Evolutionary conservation across 1,284 basidiomycete species (phyloP).

Genomic region (Pseudozyma pruni): DNA sequence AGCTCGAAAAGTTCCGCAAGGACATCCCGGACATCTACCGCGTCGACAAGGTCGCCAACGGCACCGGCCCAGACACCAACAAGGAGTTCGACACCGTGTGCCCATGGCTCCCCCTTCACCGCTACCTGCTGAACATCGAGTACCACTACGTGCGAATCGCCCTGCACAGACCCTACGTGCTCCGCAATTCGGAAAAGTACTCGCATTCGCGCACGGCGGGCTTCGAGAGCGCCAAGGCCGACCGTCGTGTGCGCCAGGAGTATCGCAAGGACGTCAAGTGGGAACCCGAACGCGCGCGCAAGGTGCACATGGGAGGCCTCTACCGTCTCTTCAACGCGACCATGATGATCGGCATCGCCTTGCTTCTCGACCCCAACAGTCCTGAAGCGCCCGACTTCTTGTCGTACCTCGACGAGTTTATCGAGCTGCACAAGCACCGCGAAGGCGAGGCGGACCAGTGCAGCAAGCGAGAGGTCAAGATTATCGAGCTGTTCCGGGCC

Average conservation of each 20-base stretch:
- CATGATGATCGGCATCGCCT: slow-evolving; percentile 63
- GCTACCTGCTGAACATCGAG: slow-evolving; percentile 63
- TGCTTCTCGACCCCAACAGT: slow-evolving; percentile 56
- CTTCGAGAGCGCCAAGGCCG: slow-evolving; percentile 58
- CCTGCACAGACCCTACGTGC: slow-evolving; percentile 61
- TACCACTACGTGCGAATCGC: slow-evolving; percentile 63
- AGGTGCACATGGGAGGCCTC: slow-evolving; percentile 61
- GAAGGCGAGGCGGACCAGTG: slow-evolving; percentile 59
- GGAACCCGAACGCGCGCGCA: slow-evolving; percentile 54
- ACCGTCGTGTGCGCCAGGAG: slow-evolving; percentile 56
- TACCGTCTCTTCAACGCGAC: slow-evolving; percentile 63
- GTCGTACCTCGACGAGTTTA: slow-evolving; percentile 61
- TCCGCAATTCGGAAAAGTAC: slow-evolving; percentile 61
- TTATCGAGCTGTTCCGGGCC: slow-evolving; percentile 62
- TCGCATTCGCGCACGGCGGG: slow-evolving; percentile 54
- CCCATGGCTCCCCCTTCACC: slow-evolving; percentile 59
- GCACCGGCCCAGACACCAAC: slow-evolving; percentile 55
- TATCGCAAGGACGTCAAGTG: slow-evolving; percentile 59
- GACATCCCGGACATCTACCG: slow-evolving; percentile 80
- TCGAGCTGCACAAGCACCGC: slow-evolving; percentile 52
- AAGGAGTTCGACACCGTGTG: slow-evolving; percentile 55
- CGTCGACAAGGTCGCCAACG: slow-evolving; percentile 74
- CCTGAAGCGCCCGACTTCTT: slow-evolving; percentile 51
- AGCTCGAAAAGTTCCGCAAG: slow-evolving; percentile 85
- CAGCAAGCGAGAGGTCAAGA: slow-evolving; percentile 63